Base-by-base conservation (phyloP, 2,329 filamentous ascomycete species). In the Dothidotthia symphoricarpi region DNA sequence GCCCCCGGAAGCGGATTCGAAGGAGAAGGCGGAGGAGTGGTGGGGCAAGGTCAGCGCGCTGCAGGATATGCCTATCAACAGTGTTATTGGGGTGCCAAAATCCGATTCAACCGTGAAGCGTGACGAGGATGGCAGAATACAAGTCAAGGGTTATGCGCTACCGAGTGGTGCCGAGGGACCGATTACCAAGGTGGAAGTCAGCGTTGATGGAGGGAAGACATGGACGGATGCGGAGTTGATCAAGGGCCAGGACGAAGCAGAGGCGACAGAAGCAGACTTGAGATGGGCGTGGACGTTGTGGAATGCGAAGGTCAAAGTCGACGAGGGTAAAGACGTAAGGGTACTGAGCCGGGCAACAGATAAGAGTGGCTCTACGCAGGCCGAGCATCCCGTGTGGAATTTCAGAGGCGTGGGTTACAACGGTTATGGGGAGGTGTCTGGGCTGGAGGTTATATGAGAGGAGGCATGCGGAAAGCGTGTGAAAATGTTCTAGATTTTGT, bases 251-350 rank as follows among this genome's bases (percentile, higher is more conserved):
- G 49, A 47, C 0, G 45, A 44, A 2, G 42, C 39, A 16, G 46
- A 45, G 3, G 46, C 45, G 3, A 33, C 53, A 3, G 41, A 49
- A 3, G 50, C 46, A 15, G 67, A 67, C 9, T 49, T 68, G 45
- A 77, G 72, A 47, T 80, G 77, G 78, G 70, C 72, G 28, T 82
- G 78, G 78, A 69, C 70, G 29, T 54, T 82, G 24, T 82, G 78
- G 78, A 69, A 59, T 39, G 70, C 68, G 2, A 61, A 57, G 10
- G 57, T 78, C n/a, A 57, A 50, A 19, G 48, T 75, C 12, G 63
- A 68, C 31, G 65, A 58, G 31, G 72, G 75, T 0, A 53, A 59
- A 13, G 62, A 62, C 9, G 69, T 60, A 36, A 71, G 55, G 26
- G 68, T 82, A n/a, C 64, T 74, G 42, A 78, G 76, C 55, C 69